These are phyloP conservation scores for Abrus precatorius DNA, from an alignment of 306 rosid species.

Conservation along the genomic window DNA sequence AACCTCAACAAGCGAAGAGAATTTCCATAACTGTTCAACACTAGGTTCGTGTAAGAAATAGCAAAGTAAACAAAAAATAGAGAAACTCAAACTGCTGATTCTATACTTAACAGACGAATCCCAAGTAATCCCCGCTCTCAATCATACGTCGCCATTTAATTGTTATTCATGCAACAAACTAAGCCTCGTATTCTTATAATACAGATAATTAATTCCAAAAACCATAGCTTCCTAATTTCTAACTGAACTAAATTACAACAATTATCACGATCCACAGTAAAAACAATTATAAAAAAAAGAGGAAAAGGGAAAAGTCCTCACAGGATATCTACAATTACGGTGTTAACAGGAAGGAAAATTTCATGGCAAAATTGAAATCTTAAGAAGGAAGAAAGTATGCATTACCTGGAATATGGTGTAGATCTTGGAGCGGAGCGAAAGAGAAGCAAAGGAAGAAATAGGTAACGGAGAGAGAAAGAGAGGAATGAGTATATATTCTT, in stretches of 20 bases:
- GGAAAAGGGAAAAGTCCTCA: neutral
- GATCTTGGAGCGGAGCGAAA: constrained; percentile 25
- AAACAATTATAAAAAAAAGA: neutral
- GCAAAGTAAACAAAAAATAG: neutral
- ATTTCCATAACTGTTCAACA: neutral
- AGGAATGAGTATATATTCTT: constrained; percentile 46
- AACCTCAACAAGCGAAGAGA: neutral
- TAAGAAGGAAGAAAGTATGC: neutral
- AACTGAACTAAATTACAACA: neutral
- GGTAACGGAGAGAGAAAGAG: constrained; percentile 5
- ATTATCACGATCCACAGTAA: neutral
- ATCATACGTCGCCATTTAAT: neutral
- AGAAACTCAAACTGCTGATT: constrained; percentile 32
- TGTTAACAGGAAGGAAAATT: neutral
- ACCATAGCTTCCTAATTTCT: neutral
- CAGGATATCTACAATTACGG: neutral
- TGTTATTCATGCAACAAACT: constrained; percentile 11
- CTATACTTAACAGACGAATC: constrained; percentile 6
- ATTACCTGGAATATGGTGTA: constrained; percentile 43
- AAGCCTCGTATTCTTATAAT: neutral
- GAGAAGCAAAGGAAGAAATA: constrained; percentile 18
- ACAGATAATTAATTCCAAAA: neutral
- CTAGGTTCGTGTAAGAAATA: constrained; percentile 1
- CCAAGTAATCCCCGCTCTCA: neutral
- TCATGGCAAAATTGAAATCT: neutral